These are phyloP conservation scores for Aspergillus pseudoglaucus DNA, from an alignment of 2,329 filamentous ascomycete genomes.

Conservation along the genomic window DNA sequence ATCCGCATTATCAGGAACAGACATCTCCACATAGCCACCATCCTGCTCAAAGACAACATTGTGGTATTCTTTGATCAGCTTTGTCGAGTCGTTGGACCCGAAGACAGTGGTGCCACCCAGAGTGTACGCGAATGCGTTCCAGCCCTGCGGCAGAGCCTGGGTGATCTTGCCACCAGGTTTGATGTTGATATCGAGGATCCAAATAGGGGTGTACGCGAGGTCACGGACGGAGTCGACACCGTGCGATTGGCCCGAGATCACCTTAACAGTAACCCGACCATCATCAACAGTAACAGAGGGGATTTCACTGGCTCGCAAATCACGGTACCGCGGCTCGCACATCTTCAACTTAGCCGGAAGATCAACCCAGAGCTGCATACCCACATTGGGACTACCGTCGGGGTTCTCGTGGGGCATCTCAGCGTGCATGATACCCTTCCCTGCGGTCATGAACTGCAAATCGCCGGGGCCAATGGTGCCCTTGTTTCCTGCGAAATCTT, in stretches of 20 bases:
- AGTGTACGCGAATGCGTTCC: constrained; percentile 87
- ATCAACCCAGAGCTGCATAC: constrained; percentile 94
- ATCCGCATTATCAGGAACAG: constrained; percentile 60
- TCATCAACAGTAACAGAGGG: constrained; percentile 65
- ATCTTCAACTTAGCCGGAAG: constrained; percentile 72
- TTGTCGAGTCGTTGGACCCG: constrained; percentile 43
- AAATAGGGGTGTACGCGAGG: constrained; percentile 93
- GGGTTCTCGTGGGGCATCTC: constrained; percentile 82
- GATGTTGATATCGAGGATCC: constrained; percentile 80
- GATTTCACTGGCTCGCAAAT: constrained; percentile 72
- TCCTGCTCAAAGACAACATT: constrained; percentile 81
- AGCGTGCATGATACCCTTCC: constrained; percentile 83
- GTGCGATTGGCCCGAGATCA: constrained; percentile 79
- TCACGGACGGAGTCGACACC: constrained; percentile 84
- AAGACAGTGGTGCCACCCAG: constrained; percentile 65
- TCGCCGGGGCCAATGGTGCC: constrained; percentile 84
- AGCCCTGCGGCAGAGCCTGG: constrained; percentile 69
- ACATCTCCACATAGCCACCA: constrained; percentile 68
- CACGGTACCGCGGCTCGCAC: constrained; percentile 88
- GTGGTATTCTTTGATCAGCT: constrained; percentile 56
- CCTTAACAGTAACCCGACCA: constrained; percentile 71
- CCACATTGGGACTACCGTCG: constrained; percentile 71
- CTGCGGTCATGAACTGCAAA: constrained; percentile 96
- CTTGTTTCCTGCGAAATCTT: constrained; percentile 80
- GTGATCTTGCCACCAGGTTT: constrained; percentile 69